Conservation (phyloP, 371 early-diverging fungal genomes). For the Mortierella sp. region DNA sequence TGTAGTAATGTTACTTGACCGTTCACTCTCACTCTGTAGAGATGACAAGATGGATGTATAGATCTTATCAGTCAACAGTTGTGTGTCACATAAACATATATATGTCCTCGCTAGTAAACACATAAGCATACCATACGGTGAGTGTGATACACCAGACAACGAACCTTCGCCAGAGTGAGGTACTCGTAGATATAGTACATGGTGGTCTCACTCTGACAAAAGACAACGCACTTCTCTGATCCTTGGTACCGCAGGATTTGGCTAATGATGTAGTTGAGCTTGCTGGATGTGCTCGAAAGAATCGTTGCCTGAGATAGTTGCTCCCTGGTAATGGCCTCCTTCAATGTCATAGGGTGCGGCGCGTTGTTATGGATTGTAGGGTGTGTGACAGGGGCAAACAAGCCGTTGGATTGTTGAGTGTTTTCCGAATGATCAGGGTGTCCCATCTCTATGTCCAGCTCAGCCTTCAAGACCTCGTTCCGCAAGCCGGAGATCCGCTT, state of each 20-base stretch:
- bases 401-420: not conserved
- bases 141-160: constrained; percentile 70
- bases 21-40: constrained; percentile 62
- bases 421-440: not conserved
- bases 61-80: too few relatives aligned
- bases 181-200: constrained; percentile 66
- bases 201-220: constrained; percentile 65
- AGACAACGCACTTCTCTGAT: constrained; percentile 73
- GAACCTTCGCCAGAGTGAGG: constrained; percentile 66
- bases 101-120: too few relatives aligned
- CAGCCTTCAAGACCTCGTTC: not conserved
- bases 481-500: not conserved
- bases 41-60: not conserved
- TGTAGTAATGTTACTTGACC: constrained; percentile 75
- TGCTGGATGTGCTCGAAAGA: constrained; percentile 59
- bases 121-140: constrained; percentile 56
- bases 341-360: not conserved
- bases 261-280: constrained; percentile 70
- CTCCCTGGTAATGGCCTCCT: constrained; percentile 14
- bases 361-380: not conserved
- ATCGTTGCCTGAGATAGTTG: constrained; percentile 22
- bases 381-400: not conserved
- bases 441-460: not conserved
- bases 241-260: constrained; percentile 59
- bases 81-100: too few relatives aligned